Evolutionary conservation across 768 basidiomycete species (phyloP).

Genomic region (Leccinum aurantiacum): DNA sequence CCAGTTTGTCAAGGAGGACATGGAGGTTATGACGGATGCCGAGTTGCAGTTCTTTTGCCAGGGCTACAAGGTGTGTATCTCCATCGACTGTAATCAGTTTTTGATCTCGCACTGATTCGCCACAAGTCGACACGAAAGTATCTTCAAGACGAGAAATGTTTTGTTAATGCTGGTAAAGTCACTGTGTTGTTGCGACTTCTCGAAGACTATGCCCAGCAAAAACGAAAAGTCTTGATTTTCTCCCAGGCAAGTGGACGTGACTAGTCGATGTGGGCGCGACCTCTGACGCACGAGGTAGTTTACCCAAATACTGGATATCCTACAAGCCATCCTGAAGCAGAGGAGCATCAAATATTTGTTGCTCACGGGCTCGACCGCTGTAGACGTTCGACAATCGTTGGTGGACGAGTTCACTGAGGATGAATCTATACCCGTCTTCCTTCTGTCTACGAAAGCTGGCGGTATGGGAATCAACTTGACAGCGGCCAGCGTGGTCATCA

Average conservation of each 20-base stretch:
- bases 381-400: constrained; percentile 87
- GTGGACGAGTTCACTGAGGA: constrained; percentile 94
- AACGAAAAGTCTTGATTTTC: constrained; percentile 87
- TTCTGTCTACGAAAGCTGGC: constrained; percentile 90
- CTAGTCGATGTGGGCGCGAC: not conserved
- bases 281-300: constrained; percentile 54
- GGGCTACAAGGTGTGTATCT: constrained; percentile 69
- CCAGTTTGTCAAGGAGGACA: constrained; percentile 92
- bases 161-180: constrained; percentile 88
- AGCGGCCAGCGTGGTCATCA: constrained; percentile 92
- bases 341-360: constrained; percentile 73
- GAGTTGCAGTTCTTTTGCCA: constrained; percentile 87
- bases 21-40: constrained; percentile 98
- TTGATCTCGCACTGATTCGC: constrained; percentile 7
- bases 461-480: constrained; percentile 97
- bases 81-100: not conserved
- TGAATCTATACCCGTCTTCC: constrained; percentile 81
- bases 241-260: constrained; percentile 68
- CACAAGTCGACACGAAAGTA: constrained; percentile 69
- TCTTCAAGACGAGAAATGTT: constrained; percentile 70
- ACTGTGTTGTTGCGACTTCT: constrained; percentile 70
- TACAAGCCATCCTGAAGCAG: constrained; percentile 77
- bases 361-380: constrained; percentile 90
- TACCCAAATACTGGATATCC: constrained; percentile 92
- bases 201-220: constrained; percentile 59